Percentiles rank a stretch among this genome's conserved stretches.
These are phyloP conservation scores for Fusarium tuaranense DNA, from an alignment of 2,329 filamentous ascomycete species.

Conservation along the genomic window DNA sequence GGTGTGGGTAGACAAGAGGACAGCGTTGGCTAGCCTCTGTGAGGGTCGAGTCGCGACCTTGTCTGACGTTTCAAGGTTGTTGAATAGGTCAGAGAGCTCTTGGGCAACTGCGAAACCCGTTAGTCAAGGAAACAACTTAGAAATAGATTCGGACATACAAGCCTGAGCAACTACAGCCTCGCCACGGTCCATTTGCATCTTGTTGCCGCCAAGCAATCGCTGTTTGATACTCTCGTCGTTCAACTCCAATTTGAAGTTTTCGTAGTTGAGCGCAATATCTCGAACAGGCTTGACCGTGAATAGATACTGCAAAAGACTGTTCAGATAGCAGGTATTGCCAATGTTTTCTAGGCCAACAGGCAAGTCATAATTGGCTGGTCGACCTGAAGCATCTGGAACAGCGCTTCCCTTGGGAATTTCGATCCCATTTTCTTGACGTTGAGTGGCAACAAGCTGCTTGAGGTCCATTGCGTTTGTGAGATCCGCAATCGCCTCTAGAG, in stretches of 20 bases:
- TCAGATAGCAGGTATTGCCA: slow-evolving; percentile 97
- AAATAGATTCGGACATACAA: slow-evolving; percentile 68
- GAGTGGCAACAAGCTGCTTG: slow-evolving; percentile 43
- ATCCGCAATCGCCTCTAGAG: slow-evolving; percentile 51
- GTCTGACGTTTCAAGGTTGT: slow-evolving; percentile 74
- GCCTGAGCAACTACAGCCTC: slow-evolving; percentile 76
- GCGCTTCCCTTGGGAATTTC: slow-evolving; percentile 20
- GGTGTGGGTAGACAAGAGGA: slow-evolving; percentile 69
- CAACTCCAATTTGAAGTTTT: slow-evolving; percentile 76
- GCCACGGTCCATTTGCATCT: slow-evolving; percentile 61
- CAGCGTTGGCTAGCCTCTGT: slow-evolving; percentile 82
- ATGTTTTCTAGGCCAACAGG: slow-evolving; percentile 93
- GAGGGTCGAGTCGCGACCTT: slow-evolving; percentile 75
- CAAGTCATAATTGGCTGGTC: slow-evolving; percentile 60
- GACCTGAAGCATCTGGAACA: not conserved
- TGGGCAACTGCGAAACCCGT: slow-evolving; percentile 69
- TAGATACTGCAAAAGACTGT: slow-evolving; percentile 95
- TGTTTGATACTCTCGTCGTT: slow-evolving; percentile 70
- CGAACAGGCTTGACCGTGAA: slow-evolving; percentile 88
- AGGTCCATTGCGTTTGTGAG: slow-evolving; percentile 45
- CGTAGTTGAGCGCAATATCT: slow-evolving; percentile 82
- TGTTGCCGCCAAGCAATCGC: slow-evolving; percentile 80
- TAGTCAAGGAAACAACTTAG: slow-evolving; percentile 41
- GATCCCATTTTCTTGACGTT: slow-evolving; percentile 43
- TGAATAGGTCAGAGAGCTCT: slow-evolving; percentile 78